Conservation (phyloP, 2,329 filamentous ascomycete genomes). For the Aspergillus clavatus region DNA sequence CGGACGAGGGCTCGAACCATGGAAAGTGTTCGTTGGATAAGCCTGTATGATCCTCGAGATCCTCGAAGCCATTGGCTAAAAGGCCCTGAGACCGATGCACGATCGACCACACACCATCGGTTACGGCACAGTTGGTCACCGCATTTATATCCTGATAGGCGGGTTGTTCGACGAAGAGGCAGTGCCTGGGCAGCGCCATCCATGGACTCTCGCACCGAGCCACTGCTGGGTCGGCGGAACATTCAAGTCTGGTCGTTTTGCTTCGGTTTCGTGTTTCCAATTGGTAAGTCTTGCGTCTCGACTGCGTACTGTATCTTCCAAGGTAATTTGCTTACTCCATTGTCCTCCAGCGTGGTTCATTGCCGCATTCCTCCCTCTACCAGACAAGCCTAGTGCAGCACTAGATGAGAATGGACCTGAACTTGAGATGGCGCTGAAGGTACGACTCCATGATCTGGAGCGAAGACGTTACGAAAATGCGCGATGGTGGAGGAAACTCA, state of each 20-base stretch:
- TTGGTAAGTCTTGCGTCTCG: constrained; percentile 57
- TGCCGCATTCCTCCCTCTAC: constrained; percentile 68
- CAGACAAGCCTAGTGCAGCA: constrained; percentile 49
- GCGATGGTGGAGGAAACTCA: constrained; percentile 61
- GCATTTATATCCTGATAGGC: constrained; percentile 62
- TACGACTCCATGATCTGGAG: constrained; percentile 42
- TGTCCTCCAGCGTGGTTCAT: constrained; percentile 65
- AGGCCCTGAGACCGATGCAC: constrained; percentile 23
- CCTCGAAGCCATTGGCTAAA: constrained; percentile 42
- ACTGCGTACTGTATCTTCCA: not conserved
- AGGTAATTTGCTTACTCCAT: constrained; percentile 8
- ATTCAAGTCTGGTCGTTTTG: constrained; percentile 71
- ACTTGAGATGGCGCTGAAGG: constrained; percentile 43
- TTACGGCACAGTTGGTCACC: constrained; percentile 66
- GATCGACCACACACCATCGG: constrained; percentile 34
- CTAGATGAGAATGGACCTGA: constrained; percentile 44
- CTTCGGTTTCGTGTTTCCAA: constrained; percentile 70
- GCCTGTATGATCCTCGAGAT: constrained; percentile 31
- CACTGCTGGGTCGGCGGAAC: constrained; percentile 62
- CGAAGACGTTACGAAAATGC: constrained; percentile 54
- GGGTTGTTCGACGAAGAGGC: constrained; percentile 48
- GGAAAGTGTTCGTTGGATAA: constrained; percentile 9
- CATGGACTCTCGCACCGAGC: constrained; percentile 59
- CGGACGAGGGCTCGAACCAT: constrained; percentile 23
- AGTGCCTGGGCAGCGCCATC: constrained; percentile 72